phyloP scores from a whole-genome alignment of 176 grass and related monocot species.

The Oryza meridionalis region DNA sequence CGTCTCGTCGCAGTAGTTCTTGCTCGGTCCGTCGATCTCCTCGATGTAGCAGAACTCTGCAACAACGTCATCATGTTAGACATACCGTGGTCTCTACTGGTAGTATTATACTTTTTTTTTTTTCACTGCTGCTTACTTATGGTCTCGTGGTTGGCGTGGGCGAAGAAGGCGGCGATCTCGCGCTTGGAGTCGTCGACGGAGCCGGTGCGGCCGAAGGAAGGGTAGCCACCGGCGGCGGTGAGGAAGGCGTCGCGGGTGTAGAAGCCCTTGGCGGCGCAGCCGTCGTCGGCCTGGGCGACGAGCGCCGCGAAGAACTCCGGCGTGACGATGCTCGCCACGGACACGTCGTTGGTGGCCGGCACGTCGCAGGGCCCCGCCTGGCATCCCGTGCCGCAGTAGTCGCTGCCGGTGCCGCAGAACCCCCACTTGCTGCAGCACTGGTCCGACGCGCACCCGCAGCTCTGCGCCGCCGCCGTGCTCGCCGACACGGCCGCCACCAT shows the following conservation, averaged over 20 bases:
- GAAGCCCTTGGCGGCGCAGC: slow-evolving; percentile 58
- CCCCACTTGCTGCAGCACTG: slow-evolving; percentile 65
- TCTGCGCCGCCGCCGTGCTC: slow-evolving; percentile 31
- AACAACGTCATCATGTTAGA: neutral
- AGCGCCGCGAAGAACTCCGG: slow-evolving; percentile 63
- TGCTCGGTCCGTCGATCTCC: slow-evolving; percentile 76
- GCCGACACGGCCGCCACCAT: neutral
- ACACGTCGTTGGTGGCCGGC: slow-evolving; percentile 44
- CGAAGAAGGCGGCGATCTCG: slow-evolving; percentile 90
- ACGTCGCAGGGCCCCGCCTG: slow-evolving; percentile 42
- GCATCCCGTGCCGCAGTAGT: slow-evolving; percentile 62
- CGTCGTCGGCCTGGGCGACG: slow-evolving; percentile 51
- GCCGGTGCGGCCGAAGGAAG: slow-evolving; percentile 55
- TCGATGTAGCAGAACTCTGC: slow-evolving; percentile 97
- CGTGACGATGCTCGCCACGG: slow-evolving; percentile 48
- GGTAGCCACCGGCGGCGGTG: slow-evolving; percentile 45
- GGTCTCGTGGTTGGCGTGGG: slow-evolving; percentile 79
- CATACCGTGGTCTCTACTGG: too few relatives aligned
- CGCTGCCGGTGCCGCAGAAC: slow-evolving; percentile 43
- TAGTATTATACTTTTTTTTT: neutral
- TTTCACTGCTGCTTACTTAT: slow-evolving; percentile 52
- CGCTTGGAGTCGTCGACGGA: slow-evolving; percentile 72
- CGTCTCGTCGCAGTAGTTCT: slow-evolving; percentile 70
- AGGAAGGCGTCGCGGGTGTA: slow-evolving; percentile 88
- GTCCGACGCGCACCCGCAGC: slow-evolving; percentile 48